A percentile compares a stretch with the other conserved stretches of the same genome.
Evolutionary conservation across 129 eudicot genomes (phyloP).

Genomic region (Arctium lappa): DNA sequence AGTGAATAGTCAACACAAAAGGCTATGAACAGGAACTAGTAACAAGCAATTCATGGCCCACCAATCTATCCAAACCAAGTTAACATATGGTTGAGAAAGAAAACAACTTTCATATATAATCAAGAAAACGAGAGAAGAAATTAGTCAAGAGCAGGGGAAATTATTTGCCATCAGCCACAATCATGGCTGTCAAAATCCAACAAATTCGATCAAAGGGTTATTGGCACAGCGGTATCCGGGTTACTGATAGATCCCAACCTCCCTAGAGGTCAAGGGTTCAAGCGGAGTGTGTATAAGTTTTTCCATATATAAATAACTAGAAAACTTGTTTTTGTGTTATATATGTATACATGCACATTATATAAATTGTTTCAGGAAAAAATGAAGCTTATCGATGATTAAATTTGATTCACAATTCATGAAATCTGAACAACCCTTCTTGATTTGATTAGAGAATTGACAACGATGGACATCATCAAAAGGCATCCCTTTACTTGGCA

Average conservation of each 20-base stretch:
- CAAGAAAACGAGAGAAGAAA: neutral
- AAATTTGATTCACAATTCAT: neutral
- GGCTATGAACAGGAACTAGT: neutral
- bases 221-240: too few species aligned
- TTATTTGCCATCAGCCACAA: neutral
- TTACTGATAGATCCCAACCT: too few species aligned
- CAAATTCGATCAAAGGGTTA: neutral
- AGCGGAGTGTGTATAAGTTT: too few species aligned
- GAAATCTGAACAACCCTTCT: neutral
- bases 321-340: neutral
- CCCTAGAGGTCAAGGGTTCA: too few species aligned
- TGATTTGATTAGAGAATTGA: neutral
- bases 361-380: neutral
- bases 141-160: neutral
- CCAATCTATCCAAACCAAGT: neutral
- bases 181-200: neutral
- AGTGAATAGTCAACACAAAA: neutral
- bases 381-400: neutral
- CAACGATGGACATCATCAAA: neutral
- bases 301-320: too few species aligned
- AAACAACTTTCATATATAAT: neutral
- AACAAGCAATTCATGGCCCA: neutral
- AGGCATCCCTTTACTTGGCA: neutral
- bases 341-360: neutral
- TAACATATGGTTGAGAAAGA: neutral